These are phyloP conservation scores for Trametes villosa DNA, from an alignment of 768 basidiomycete species.

Conservation along the genomic window DNA sequence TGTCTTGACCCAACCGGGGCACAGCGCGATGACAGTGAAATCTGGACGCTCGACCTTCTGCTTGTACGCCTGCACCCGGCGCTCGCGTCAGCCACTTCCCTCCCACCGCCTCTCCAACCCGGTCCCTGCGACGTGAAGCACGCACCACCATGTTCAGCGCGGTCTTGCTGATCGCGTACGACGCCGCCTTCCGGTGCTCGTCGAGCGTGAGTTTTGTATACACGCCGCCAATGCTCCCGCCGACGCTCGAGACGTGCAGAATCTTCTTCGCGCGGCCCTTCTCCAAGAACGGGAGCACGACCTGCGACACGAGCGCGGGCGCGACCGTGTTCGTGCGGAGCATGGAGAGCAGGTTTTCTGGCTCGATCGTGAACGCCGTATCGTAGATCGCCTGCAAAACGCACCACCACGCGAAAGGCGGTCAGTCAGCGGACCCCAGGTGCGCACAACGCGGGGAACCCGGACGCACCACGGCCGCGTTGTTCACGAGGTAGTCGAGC, in stretches of 20 bases:
- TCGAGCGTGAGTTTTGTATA: too few species aligned
- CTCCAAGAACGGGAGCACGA: constrained; percentile 40
- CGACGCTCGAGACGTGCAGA: constrained; percentile 8
- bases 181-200: background rate
- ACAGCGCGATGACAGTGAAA: constrained; percentile 5
- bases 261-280: constrained; percentile 31
- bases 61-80: constrained; percentile 2
- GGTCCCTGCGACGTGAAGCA: background rate
- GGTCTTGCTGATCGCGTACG: constrained; percentile 15
- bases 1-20: constrained; percentile 21
- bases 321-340: constrained; percentile 40
- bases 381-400: too few species aligned
- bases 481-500: constrained; percentile 45
- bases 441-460: background rate
- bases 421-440: background rate
- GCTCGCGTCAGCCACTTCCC: background rate
- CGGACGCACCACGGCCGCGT: constrained; percentile 26
- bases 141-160: constrained; percentile 33
- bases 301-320: constrained; percentile 38
- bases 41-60: constrained; percentile 15
- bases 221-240: background rate
- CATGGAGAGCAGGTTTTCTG: constrained; percentile 28
- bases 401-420: background rate
- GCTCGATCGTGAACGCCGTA: constrained; percentile 25
- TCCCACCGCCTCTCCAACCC: background rate